phyloP scores from a whole-genome alignment of 139 green algal species.

The Trebouxia sp. region DNA sequence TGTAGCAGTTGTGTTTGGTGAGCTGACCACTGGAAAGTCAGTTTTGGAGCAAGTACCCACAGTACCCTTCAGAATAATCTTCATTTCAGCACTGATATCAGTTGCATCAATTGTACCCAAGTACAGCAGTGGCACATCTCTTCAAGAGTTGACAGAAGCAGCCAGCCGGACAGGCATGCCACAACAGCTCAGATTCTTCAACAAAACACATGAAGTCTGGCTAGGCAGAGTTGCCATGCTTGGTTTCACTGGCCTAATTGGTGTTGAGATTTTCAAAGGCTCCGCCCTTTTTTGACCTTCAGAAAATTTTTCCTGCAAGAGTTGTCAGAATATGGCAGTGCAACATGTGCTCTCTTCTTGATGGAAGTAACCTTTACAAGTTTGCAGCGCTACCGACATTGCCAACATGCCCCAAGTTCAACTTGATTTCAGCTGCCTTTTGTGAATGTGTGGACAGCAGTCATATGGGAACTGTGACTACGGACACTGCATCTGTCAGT shows the following conservation, averaged over 20 bases:
- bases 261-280: conserved; percentile 39
- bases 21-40: conserved; percentile 47
- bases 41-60: conserved; percentile 44
- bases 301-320: too few relatives aligned
- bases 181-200: conserved; percentile 36
- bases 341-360: too few relatives aligned
- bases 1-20: conserved; percentile 43
- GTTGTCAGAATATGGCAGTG: too few relatives aligned
- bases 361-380: too few relatives aligned
- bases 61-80: conserved; percentile 37
- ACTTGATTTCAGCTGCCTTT: too few relatives aligned
- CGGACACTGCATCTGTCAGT: too few relatives aligned
- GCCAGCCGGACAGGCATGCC: conserved; percentile 21
- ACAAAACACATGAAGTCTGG: conserved; percentile 47
- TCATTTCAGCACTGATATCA: conserved; percentile 35
- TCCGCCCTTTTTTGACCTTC: conserved; percentile 39
- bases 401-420: too few relatives aligned
- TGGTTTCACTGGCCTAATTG: conserved; percentile 47
- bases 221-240: conserved; percentile 61
- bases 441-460: too few relatives aligned
- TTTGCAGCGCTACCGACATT: too few relatives aligned
- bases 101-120: conserved; percentile 45
- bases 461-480: too few relatives aligned
- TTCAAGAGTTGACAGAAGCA: conserved; percentile 18
- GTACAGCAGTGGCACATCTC: conserved; percentile 29